Base-by-base conservation (phyloP, 352 stramenopile species). In the Sclerospora graminicola region DNA sequence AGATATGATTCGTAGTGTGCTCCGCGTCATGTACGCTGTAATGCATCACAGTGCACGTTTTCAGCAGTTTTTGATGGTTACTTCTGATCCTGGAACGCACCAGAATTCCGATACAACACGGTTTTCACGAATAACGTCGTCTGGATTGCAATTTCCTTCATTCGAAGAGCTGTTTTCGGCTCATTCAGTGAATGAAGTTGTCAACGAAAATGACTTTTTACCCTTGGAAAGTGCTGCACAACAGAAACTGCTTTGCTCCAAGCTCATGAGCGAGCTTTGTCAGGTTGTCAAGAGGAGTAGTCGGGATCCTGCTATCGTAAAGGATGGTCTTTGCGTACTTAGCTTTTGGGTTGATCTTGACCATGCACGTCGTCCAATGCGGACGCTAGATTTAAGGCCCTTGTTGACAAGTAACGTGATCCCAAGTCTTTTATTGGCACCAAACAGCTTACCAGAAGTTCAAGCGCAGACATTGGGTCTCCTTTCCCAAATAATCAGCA, bases 21-120 rank as follows among this genome's bases (percentile, higher is more conserved):
- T 83, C 41, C 54, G 65, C 26, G 56, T 80, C 26, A 59, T 80
- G 51, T 76, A 75, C 39, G 58, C 49, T 24, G 41, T 83, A 23
- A 72, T 78, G 41, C 59, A 77, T 26, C 53, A 74, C 41, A 79
- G 65, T 29, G 38, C 61, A 16, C 47, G 60, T 32, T 80, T 83
- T 15, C 67, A 66, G 38, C 51, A 59, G 0, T 83, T 82, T 50
- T 31, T 82, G 21, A 34, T 75, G n/a, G 41, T 71, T 8, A 19
- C 29, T 51, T 64, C 49, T 19, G 30, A 55, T 40, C 10, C 30
- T 7, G 44, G 21, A 8, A 11, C 43, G 0, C 48, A 63, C n/a
- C 41, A 20, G 7, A 42, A 26, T 19, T 18, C 36, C 1, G 56
- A 45, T 28, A 36, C 50, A 13, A 63, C 63, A 44, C 42, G 60